phyloP scores from a whole-genome alignment of 805 yeast genomes.

The Candida patagonica region DNA sequence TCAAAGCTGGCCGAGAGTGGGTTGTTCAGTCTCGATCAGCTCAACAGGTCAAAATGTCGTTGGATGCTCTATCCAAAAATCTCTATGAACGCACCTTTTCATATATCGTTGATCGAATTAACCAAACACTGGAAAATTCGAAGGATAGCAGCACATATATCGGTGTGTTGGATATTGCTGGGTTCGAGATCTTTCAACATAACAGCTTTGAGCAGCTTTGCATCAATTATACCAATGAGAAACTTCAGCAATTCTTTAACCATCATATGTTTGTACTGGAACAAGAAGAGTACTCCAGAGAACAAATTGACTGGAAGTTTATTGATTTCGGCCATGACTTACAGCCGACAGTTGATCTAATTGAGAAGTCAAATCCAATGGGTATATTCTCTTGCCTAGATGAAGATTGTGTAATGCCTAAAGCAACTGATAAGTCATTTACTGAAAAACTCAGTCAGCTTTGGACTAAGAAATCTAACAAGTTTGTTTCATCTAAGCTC shows the following conservation, averaged over 20 bases:
- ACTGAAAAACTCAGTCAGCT: conserved; percentile 64
- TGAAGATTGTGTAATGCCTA: conserved; percentile 93
- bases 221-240: conserved; percentile 87
- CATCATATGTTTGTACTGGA: conserved; percentile 93
- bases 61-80: conserved; percentile 83
- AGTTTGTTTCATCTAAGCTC: conserved; percentile 66
- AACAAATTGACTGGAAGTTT: conserved; percentile 87
- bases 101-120: conserved; percentile 65
- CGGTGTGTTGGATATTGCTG: conserved; percentile 95
- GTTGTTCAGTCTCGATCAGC: conserved; percentile 74
- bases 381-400: conserved; percentile 82
- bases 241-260: conserved; percentile 92
- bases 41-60: conserved; percentile 64
- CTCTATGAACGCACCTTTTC: conserved; percentile 80
- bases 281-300: conserved; percentile 93
- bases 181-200: conserved; percentile 92
- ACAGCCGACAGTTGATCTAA: conserved; percentile 88
- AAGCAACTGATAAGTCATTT: conserved; percentile 73
- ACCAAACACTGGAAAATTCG: conserved; percentile 47
- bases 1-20: conserved; percentile 83
- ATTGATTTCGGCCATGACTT: conserved; percentile 92
- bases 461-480: conserved; percentile 45
- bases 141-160: conserved; percentile 37
- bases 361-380: conserved; percentile 64
- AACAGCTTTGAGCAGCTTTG: conserved; percentile 96